Evolutionary conservation across 352 stramenopile genomes (phyloP), one percentile per base, ranked within the genome.

Genomic region (Blastocystis sp.): DNA sequence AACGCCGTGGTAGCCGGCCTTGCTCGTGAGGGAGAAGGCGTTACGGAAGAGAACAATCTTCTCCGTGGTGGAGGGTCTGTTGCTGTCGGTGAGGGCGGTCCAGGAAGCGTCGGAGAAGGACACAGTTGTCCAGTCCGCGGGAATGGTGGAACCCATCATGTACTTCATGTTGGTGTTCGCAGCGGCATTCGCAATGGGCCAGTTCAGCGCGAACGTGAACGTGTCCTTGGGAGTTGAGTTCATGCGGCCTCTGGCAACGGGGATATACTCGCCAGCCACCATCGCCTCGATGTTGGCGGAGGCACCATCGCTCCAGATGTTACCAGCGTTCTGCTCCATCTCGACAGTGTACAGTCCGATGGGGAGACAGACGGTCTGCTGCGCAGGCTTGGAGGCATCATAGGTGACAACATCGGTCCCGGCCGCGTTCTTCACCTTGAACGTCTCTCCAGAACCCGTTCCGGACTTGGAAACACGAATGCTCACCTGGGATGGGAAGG

Each of bases 11-110:
- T 40, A 82, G 2, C 40, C 21, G 38, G 53, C 48, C 61, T 67
- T 82, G 45, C 43, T 53, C 2, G 74, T 17, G 21, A 82, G 23
- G 21, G 74, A 70, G 61, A 82, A 82, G 4, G 74, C 28, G 23
- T 62, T 82, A 23, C 40, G 40, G 61, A 82, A 82, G 56, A 82
- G 48, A 21, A 53, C 19, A 2, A 82, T 56, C 2, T 62, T 45
- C 2, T 34, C 38, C 2, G 74, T 34, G 14, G 62, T 69, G n/a
- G 74, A 41, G 9, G 74, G 74, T 56, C 56, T 34, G 48, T 5
- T 23, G 45, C 1, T 4, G 34, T 45, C 40, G 48, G 23, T 21
- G 11, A 82, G 61, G 14, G 74, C 52, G 2, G 23, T 64, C 56
- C 56, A 82, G 40, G 7, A 7, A 17, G 56, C 5, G 21, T 34